A percentile compares a stretch with the other conserved stretches of the same genome.
Conservation (phyloP, 73 alveolate genomes). For the Stentor roeselii region DNA sequence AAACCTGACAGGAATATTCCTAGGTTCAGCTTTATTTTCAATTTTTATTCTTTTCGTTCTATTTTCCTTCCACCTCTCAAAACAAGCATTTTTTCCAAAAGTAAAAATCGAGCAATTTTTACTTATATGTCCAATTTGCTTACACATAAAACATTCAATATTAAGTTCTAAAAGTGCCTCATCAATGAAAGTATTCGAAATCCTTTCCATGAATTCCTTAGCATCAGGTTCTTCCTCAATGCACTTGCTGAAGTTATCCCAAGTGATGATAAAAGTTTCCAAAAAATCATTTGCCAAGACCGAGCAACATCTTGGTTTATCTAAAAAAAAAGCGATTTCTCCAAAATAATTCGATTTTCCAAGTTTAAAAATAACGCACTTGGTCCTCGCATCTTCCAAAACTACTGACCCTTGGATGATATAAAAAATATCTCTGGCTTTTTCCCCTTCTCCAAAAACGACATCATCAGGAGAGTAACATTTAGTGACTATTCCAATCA, state of each 20-base stretch:
- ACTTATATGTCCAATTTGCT: not conserved
- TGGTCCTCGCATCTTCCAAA: slow-evolving; percentile 37
- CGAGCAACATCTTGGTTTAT: not conserved
- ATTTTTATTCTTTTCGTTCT: no score
- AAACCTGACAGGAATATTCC: no score
- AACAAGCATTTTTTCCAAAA: not conserved
- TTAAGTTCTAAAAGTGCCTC: not conserved
- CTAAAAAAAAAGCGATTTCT: slow-evolving; percentile 54
- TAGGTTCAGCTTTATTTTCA: no score
- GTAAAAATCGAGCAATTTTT: not conserved
- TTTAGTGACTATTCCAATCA: slow-evolving; percentile 32
- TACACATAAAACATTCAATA: not conserved
- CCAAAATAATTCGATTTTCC: slow-evolving; percentile 53
- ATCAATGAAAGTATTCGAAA: not conserved
- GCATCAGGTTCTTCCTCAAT: not conserved
- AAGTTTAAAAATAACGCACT: slow-evolving; percentile 44
- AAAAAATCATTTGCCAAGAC: not conserved
- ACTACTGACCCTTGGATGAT: slow-evolving; percentile 56
- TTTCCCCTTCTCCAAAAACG: slow-evolving; percentile 52
- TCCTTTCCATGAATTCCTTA: not conserved
- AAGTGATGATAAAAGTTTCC: not conserved
- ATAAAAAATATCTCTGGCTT: slow-evolving; percentile 48
- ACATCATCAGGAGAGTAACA: slow-evolving; percentile 48
- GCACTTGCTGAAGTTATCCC: not conserved
- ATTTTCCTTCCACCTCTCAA: no score